These are phyloP conservation scores for Diaporthe caulivora DNA, from an alignment of 2,329 filamentous ascomycete genomes.

Conservation along the genomic window DNA sequence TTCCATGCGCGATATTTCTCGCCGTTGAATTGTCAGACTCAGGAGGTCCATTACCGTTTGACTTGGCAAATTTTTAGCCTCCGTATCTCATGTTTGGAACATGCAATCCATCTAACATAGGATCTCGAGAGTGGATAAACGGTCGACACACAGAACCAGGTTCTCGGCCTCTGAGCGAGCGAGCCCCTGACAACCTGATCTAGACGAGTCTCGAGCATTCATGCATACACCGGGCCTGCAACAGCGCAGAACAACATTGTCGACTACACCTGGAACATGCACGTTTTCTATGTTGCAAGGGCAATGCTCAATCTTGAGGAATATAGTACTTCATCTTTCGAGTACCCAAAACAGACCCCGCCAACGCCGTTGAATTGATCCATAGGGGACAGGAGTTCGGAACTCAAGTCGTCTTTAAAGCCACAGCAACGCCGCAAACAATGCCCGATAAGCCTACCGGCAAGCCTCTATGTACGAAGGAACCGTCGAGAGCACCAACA, in stretches of 20 bases:
- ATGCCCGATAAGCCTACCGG: conserved; percentile 28
- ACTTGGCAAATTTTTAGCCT: conserved; percentile 30
- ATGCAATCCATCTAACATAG: conserved; percentile 14
- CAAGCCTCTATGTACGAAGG: conserved; percentile 15
- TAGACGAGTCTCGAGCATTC: neutral
- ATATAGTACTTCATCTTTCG: neutral
- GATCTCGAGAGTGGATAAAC: conserved; percentile 28
- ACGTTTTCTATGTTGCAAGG: neutral
- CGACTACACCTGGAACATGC: neutral
- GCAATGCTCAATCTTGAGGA: neutral
- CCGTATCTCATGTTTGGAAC: conserved; percentile 36
- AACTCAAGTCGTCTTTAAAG: neutral
- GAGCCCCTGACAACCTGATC: conserved; percentile 6
- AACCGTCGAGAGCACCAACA: neutral
- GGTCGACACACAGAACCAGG: conserved; percentile 2
- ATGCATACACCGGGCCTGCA: neutral
- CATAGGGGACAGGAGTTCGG: neutral
- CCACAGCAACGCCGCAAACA: conserved; percentile 27
- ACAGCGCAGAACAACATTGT: neutral
- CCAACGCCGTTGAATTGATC: conserved; percentile 22
- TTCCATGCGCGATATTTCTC: conserved; percentile 39
- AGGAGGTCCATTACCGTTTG: conserved; percentile 37
- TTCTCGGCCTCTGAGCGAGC: conserved; percentile 31
- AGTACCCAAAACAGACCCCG: neutral
- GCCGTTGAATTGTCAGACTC: conserved; percentile 36